Evolutionary conservation across 2,329 filamentous ascomycete genomes (phyloP), one percentile per base, ranked within the genome.

Genomic region (Clonostachys rhizophaga): DNA sequence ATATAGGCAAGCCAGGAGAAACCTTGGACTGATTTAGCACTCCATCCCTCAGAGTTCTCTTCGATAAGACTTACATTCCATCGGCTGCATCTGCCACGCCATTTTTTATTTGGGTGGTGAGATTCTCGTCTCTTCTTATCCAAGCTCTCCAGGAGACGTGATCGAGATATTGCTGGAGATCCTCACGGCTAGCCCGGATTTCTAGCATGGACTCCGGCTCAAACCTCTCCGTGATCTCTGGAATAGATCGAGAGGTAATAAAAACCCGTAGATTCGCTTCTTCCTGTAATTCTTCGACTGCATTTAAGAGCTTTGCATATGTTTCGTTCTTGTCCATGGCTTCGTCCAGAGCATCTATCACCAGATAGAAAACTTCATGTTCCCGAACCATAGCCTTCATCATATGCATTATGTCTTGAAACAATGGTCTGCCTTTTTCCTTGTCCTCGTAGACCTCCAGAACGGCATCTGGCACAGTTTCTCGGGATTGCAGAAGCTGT

Each of bases 291-390:
- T 16, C 20, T 14, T 47, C 39, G 3, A 55, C 3, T 20, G 11
- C 6, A 5, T 5, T 53, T 18, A 4, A 11, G n/a, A 37, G 14
- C 3, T 35, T 34, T 30, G 24, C 24, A 10, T 30, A 30, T 2
- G 20, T 20, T 2, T 35, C 42, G 7, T 17, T 17, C 2, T 30
- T 36, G 12, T 43, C 33, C 5, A 16, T n/a, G 10, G 48, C 57
- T 34, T 62, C 55, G 10, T 62, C 58, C 0, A 67, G 54, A 0
- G 55, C 59, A 34, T 62, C 58, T 2, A 58, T 4, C 0, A 57
- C 24, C 3, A 59, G 36, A 10, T 57, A 60, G 0, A 49, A 4
- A 10, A 30, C 24, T 30, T 30, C 24, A 30, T 30, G 3, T 30
- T 30, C 24, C 24, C 9, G 24, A 30, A 30, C 24, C 9, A 30